phyloP scores from a whole-genome alignment of 331 rosid species.

The Telfairia occidentalis region DNA sequence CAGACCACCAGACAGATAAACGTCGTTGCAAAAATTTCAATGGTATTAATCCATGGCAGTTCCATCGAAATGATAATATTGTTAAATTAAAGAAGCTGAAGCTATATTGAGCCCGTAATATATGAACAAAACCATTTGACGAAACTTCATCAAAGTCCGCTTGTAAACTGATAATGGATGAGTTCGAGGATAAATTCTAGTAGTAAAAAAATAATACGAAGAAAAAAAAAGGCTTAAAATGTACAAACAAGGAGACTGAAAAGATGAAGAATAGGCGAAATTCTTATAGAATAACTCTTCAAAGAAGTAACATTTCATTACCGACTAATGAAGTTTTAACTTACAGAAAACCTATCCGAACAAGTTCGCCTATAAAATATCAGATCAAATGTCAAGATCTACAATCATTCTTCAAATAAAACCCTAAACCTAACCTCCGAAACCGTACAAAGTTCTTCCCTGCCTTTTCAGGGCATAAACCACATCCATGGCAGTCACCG shows the following conservation, averaged over 20 bases:
- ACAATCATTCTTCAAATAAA: background rate
- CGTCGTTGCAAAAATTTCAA: no score
- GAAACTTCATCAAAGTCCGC: background rate
- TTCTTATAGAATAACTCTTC: background rate
- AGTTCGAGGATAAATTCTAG: background rate
- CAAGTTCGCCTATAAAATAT: background rate
- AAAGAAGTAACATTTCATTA: background rate
- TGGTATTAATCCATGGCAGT: no score
- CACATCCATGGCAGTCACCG: constrained; percentile 45
- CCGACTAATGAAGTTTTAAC: background rate
- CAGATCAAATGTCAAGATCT: background rate
- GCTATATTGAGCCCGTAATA: no score
- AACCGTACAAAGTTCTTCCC: constrained; percentile 41
- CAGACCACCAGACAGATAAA: no score
- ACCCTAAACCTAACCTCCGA: constrained; percentile 26
- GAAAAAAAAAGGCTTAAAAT: background rate
- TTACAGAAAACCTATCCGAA: background rate
- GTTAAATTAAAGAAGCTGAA: no score
- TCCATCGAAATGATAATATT: no score
- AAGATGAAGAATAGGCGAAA: background rate
- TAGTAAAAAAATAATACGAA: no score
- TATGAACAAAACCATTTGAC: background rate
- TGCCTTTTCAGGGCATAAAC: constrained; percentile 38
- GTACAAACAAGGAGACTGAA: background rate
- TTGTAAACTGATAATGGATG: background rate